A percentile compares a stretch with the other conserved stretches of the same genome.
phyloP scores from a whole-genome alignment of 768 basidiomycete species.

The Hortiboletus flavorubellus region DNA sequence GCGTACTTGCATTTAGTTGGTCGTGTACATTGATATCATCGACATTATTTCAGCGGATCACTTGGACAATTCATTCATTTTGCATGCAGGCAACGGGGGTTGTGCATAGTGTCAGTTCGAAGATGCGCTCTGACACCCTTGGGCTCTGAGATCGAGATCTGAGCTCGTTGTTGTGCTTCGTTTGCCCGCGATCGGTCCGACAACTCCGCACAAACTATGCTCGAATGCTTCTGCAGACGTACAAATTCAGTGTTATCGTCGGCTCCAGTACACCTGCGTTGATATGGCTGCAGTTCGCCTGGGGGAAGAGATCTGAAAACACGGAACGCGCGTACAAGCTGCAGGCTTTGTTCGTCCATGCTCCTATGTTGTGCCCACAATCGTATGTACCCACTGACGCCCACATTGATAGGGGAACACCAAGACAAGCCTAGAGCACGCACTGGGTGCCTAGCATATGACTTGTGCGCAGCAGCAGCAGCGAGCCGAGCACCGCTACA shows the following conservation, averaged over 20 bases:
- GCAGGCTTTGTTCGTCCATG: background rate
- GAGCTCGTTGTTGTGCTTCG: background rate
- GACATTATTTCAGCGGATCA: slow-evolving; percentile 16
- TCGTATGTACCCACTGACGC: background rate
- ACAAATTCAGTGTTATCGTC: background rate
- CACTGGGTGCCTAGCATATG: background rate
- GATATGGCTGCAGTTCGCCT: background rate
- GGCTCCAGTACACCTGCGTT: background rate
- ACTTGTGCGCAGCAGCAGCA: background rate
- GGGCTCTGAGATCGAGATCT: background rate
- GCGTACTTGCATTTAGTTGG: slow-evolving; percentile 8
- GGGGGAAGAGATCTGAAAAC: background rate
- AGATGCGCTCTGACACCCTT: too few species aligned
- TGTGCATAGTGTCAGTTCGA: background rate
- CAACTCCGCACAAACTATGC: slow-evolving; percentile 5
- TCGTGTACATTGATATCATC: slow-evolving; percentile 18
- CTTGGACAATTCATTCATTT: slow-evolving; percentile 17
- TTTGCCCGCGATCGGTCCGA: slow-evolving; percentile 7
- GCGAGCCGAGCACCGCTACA: background rate
- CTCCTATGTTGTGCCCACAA: background rate
- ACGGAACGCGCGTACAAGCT: background rate
- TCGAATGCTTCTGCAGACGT: background rate
- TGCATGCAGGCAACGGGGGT: background rate
- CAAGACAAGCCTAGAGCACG: background rate
- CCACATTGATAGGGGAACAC: background rate